These are phyloP conservation scores for Osmozyma mogii DNA, from an alignment of 805 yeast genomes.

Conservation along the genomic window DNA sequence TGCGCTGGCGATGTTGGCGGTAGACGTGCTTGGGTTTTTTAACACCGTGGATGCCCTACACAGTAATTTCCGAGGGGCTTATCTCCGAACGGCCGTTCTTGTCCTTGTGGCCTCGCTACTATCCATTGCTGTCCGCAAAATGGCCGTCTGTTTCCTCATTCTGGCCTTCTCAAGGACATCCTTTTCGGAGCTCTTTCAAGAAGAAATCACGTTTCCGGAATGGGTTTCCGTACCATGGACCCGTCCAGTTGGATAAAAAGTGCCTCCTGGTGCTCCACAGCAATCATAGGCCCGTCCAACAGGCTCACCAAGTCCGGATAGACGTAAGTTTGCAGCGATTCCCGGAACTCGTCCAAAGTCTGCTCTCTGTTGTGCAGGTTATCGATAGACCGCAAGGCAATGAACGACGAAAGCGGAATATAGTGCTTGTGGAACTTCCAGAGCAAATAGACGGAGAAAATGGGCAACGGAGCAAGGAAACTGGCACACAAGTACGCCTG, in stretches of 20 bases:
- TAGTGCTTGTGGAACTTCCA: constrained; percentile 80
- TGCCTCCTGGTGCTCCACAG: constrained; percentile 45
- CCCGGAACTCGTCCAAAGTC: constrained; percentile 77
- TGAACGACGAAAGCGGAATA: constrained; percentile 73
- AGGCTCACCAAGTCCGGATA: constrained; percentile 66
- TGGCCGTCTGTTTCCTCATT: no score
- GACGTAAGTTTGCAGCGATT: constrained; percentile 59
- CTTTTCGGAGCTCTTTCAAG: no score
- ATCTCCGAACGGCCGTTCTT: no score
- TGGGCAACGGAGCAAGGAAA: constrained; percentile 67
- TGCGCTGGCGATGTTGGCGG: constrained; percentile 52
- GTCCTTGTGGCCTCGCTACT: no score
- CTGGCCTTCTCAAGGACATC: no score
- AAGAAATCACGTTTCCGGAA: no score
- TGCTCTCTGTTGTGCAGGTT: constrained; percentile 25
- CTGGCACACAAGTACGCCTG: constrained; percentile 72
- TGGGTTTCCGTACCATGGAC: constrained; percentile 16
- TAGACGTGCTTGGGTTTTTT: constrained; percentile 51
- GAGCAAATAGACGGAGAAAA: constrained; percentile 54
- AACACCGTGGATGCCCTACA: constrained; percentile 67
- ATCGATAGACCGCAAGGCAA: constrained; percentile 77
- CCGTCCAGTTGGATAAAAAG: constrained; percentile 24
- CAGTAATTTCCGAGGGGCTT: no score
- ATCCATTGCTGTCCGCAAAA: no score
- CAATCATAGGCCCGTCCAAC: constrained; percentile 82